Evolutionary conservation across 2,329 filamentous ascomycete species (phyloP).

Genomic region (Exophiala phaeomuriformis): DNA sequence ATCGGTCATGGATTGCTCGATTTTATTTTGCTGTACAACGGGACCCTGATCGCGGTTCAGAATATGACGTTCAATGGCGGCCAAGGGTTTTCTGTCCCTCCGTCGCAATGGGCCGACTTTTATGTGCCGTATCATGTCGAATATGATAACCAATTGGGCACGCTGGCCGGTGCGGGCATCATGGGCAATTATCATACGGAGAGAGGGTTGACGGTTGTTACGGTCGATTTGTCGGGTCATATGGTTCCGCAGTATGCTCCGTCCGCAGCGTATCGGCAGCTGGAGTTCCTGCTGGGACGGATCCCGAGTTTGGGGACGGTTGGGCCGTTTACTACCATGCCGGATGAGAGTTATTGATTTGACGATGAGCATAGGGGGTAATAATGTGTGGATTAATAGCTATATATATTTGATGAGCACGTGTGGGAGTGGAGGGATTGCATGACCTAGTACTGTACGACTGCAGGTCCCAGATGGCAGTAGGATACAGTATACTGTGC

Average conservation of each 20-base stretch:
- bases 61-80: constrained; percentile 73
- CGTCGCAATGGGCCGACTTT: constrained; percentile 49
- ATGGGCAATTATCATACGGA: constrained; percentile 66
- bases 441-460: no score
- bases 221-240: constrained; percentile 59
- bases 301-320: constrained; percentile 46
- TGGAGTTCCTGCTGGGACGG: constrained; percentile 66
- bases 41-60: constrained; percentile 64
- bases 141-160: constrained; percentile 37
- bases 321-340: constrained; percentile 25
- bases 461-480: no score
- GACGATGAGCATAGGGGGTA: not conserved
- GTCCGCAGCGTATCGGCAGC: constrained; percentile 51
- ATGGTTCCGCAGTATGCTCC: constrained; percentile 40
- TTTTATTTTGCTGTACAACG: constrained; percentile 60
- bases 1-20: constrained; percentile 67
- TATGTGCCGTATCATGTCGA: constrained; percentile 58
- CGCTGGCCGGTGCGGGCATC: constrained; percentile 56
- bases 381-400: not conserved
- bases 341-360: constrained; percentile 22
- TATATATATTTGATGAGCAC: no score
- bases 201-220: constrained; percentile 65
- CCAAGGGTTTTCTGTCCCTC: constrained; percentile 60
- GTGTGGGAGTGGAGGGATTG: no score
- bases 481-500: no score